Conservation (phyloP, 345 rosid species). For the Carallia brachiata region DNA sequence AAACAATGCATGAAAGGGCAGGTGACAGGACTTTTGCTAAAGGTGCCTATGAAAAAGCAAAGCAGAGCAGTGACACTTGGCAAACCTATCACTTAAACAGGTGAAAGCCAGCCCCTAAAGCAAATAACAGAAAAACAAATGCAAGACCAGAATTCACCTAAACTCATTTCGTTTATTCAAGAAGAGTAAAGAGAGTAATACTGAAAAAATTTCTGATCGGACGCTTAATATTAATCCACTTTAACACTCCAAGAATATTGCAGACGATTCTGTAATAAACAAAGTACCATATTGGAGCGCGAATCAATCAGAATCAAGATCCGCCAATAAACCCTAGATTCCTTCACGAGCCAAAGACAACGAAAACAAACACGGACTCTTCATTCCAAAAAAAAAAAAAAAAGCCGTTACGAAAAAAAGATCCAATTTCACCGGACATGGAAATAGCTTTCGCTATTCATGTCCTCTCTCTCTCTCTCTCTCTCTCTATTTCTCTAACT, state of each 20-base stretch:
- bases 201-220: too few species aligned
- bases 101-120: too few species aligned
- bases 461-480: background rate
- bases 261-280: background rate
- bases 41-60: background rate
- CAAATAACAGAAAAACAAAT: too few species aligned
- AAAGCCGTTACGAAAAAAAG: slow-evolving; percentile 3
- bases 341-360: slow-evolving; percentile 17
- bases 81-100: too few species aligned
- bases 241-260: too few species aligned
- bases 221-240: too few species aligned
- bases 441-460: too few species aligned
- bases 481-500: slow-evolving; percentile 1
- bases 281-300: slow-evolving; percentile 32
- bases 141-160: too few species aligned
- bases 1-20: background rate
- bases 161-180: too few species aligned
- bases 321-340: slow-evolving; percentile 30
- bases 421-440: too few species aligned
- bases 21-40: background rate
- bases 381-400: slow-evolving; percentile 13
- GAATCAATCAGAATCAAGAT: slow-evolving; percentile 27
- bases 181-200: too few species aligned
- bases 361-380: slow-evolving; percentile 7
- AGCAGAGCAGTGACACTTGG: background rate